Evolutionary conservation across 2,329 filamentous ascomycete species (phyloP), one percentile per base, ranked within the genome.

Genomic region (Arthrobotrys conoides): DNA sequence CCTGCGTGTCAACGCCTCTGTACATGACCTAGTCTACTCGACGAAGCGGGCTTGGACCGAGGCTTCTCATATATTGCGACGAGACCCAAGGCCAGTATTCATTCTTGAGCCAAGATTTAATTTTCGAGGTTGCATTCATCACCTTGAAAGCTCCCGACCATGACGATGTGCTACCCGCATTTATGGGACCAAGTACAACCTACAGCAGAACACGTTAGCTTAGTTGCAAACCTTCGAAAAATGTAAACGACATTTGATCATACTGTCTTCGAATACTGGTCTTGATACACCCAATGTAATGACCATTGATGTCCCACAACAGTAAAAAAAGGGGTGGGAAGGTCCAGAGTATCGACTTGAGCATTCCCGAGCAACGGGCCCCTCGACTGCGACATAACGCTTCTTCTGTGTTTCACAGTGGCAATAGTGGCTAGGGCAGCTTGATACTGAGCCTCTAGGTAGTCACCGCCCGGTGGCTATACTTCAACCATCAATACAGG

Each of bases 241-340:
- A 30, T 30, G 27, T 30, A 30, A 8, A 8, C 27, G 27, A 30
- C 18, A 3, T 18, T 48, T 22, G 18, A 10, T n/a, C 59, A 46
- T 64, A 64, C 59, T 10, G 38, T 22, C 48, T 44, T 24, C 27
- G 12, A 20, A 10, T 5, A 5, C 12, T 27, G 14, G 27, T 64
- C 36, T 46, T 64, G 59, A 20, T 44, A 64, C 1, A 64, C 59
- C 59, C 59, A 64, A 30, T 64, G 33, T 14, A 64, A 48, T 27
- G 20, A 30, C 59, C 36, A 64, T 12, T 10, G 9, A 64, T 64
- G 59, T 5, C 59, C 59, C 3, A 64, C 24, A 14, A 64, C 59
- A 1, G 59, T 64, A 12, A 64, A n/a, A n/a, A 64, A 64, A 22
- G 59, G 59, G 5, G 46, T 5, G 14, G 59, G 59, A n/a, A 64